These are phyloP conservation scores for Pilasporangium apinafurcum DNA, from an alignment of 352 stramenopile genomes.

Conservation along the genomic window DNA sequence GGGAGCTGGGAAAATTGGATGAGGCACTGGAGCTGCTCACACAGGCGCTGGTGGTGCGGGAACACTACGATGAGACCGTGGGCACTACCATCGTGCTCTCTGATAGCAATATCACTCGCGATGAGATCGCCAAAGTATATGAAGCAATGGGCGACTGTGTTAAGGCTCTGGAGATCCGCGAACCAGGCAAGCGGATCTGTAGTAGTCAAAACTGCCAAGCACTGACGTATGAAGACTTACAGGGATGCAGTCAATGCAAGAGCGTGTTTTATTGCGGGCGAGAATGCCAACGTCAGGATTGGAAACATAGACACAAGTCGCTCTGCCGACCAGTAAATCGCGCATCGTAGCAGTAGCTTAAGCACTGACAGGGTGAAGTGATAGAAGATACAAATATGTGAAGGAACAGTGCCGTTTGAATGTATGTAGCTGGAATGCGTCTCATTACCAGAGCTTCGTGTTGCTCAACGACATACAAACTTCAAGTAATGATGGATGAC, in stretches of 20 bases:
- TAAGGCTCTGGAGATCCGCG: conserved; percentile 31
- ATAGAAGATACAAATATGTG: too few relatives aligned
- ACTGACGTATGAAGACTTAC: conserved; percentile 43
- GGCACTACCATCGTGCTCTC: conserved; percentile 30
- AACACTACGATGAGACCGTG: conserved; percentile 20
- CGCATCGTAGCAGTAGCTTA: too few relatives aligned
- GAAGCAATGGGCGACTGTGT: conserved; percentile 51
- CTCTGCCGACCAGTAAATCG: conserved; percentile 35
- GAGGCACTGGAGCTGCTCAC: conserved; percentile 43
- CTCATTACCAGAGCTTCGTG: too few relatives aligned
- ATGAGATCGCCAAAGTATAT: conserved; percentile 67
- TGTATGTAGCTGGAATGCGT: too few relatives aligned
- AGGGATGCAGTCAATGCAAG: conserved; percentile 51
- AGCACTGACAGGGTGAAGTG: too few relatives aligned
- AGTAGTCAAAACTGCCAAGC: conserved; percentile 37
- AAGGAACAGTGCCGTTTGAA: too few relatives aligned
- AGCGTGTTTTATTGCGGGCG: conserved; percentile 70
- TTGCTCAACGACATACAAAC: too few relatives aligned
- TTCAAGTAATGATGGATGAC: too few relatives aligned
- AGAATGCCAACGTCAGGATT: conserved; percentile 55
- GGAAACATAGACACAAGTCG: conserved; percentile 49
- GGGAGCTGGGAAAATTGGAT: conserved; percentile 31
- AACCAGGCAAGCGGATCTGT: conserved; percentile 43
- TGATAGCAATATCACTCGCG: conserved; percentile 60
- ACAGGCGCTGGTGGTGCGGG: conserved; percentile 34